Evolutionary conservation across 2,329 filamentous ascomycete genomes (phyloP), one percentile per base, ranked within the genome.

Genomic region (Apiospora marii): DNA sequence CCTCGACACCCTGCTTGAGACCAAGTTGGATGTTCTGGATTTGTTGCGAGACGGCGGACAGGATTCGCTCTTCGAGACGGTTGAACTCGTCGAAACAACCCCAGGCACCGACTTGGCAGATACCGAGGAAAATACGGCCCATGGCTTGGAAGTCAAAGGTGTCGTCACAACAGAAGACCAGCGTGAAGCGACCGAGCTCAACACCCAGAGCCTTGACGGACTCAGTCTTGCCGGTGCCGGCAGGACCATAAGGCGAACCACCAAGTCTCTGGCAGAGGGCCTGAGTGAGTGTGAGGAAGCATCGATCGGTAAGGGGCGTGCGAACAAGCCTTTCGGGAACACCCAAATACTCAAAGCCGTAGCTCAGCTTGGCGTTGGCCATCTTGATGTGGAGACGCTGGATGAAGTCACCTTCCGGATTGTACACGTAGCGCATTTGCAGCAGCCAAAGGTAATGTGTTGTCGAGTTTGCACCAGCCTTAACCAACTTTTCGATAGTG

Each of bases 1-100:
- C 94, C 71, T 94, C 91, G 10, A 87, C 92, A 46, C 93, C 92
- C 81, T 96, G 94, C 81, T 95, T 95, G 71, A 99, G 87, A 72
- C 97, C 96, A 75, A 98, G 91, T 82, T 99, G 96, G 74, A 99
- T 99, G 81, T 99, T 99, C 81, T 99, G 96, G 70, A 99, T 97
- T 82, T 99, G 97, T 82, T 99, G 96, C 27, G 97, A 99, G 22
- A 99, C 97, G 24, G 96, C 96, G 64, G 97, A 99, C 74, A 99
- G 84, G 74, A 99, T 99, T 75, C 96, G 92, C 85, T 99, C 96
- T 80, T 99, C 96, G 27, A 99, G 88, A 89, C 96, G 94, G 84
- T 99, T 99, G 88, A 99, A 99, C 86, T 99, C 96, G 80, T 99
- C 96, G 83, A 99, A 99, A 86, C 96, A 99, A 79, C 97, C 97